Percentiles rank a stretch among this genome's conserved stretches.
These are phyloP conservation scores for Aspergillus tamarii DNA, from an alignment of 2,329 filamentous ascomycete species.

Conservation along the genomic window DNA sequence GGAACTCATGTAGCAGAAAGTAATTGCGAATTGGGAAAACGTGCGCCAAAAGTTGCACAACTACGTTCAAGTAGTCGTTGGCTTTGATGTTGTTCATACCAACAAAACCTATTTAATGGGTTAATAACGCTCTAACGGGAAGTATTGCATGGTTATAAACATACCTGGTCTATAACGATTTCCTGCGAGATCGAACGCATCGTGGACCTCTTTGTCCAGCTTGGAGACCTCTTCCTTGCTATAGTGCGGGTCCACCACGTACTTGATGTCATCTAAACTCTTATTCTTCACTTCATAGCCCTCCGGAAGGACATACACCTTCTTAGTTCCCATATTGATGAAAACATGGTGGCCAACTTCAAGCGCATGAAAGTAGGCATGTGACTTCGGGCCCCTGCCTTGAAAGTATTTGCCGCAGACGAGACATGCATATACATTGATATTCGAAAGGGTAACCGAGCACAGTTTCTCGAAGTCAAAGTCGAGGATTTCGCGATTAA, in stretches of 20 bases:
- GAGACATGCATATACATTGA: conserved; percentile 97
- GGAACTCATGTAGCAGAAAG: conserved; percentile 84
- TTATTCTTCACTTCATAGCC: conserved; percentile 96
- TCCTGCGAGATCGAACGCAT: conserved; percentile 76
- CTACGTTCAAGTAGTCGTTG: conserved; percentile 97
- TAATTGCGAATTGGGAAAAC: conserved; percentile 88
- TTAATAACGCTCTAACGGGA: not conserved
- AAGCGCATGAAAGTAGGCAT: conserved; percentile 96
- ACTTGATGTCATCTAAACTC: conserved; percentile 96
- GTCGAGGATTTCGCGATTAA: conserved; percentile 88
- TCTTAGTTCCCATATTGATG: conserved; percentile 80
- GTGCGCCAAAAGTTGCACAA: conserved; percentile 89
- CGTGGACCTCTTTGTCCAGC: conserved; percentile 66
- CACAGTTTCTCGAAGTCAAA: conserved; percentile 99
- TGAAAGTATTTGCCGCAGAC: conserved; percentile 98
- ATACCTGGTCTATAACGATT: conserved; percentile 80
- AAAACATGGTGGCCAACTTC: conserved; percentile 96
- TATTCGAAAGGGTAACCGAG: conserved; percentile 92
- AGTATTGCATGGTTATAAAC: not conserved
- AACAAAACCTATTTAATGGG: conserved; percentile 67
- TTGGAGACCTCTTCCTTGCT: conserved; percentile 76
- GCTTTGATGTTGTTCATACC: conserved; percentile 99
- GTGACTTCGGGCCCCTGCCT: conserved; percentile 87
- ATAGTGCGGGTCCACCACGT: conserved; percentile 90
- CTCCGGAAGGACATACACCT: conserved; percentile 70